Evolutionary conservation across 176 grass and related monocot species (phyloP).

Genomic region (Carex pumila): DNA sequence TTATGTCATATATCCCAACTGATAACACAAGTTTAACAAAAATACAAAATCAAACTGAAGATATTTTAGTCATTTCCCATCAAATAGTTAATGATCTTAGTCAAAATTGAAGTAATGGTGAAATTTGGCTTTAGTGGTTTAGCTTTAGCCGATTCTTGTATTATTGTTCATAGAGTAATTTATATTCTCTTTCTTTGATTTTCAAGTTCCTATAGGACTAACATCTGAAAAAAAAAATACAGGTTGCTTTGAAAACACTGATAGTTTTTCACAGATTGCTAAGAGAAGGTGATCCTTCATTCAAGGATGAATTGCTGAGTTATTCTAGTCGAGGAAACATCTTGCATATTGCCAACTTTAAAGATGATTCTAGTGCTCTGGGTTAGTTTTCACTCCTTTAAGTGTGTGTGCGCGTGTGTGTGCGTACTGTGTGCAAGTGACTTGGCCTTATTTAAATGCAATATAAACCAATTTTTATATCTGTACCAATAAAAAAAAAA

Average conservation of each 20-base stretch:
- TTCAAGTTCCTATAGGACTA: neutral
- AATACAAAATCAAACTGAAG: neutral
- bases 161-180: neutral
- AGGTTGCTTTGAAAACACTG: constrained; percentile 90
- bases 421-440: neutral
- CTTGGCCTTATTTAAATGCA: neutral
- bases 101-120: neutral
- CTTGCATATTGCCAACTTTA: constrained; percentile 81
- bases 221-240: neutral
- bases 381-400: constrained; percentile 33
- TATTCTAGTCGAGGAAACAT: constrained; percentile 81
- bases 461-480: too few species aligned
- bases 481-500: too few species aligned
- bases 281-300: constrained; percentile 85
- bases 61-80: neutral
- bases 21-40: neutral
- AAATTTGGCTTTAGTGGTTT: neutral
- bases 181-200: neutral
- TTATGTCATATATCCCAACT: neutral
- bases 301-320: constrained; percentile 74
- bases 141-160: neutral
- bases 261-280: constrained; percentile 84
- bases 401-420: neutral
- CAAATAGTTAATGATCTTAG: neutral
- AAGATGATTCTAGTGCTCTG: constrained; percentile 84